Evolutionary conservation across 2,329 filamentous ascomycete species (phyloP), one percentile per base, ranked within the genome.

Genomic region (Bipolaris bicolor): DNA sequence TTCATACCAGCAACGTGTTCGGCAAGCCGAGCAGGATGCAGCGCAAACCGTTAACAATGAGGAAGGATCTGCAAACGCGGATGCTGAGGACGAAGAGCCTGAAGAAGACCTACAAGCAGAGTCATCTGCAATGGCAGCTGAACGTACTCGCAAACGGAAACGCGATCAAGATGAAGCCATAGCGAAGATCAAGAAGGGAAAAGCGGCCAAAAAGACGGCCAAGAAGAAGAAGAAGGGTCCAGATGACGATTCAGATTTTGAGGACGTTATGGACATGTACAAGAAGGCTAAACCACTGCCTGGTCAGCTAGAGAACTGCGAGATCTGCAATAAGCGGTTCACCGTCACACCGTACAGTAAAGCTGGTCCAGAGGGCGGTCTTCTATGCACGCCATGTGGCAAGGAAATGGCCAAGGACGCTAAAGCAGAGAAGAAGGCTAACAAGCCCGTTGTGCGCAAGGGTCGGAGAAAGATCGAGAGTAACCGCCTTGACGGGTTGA

Each of bases 311-410:
- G 92, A 90, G 62, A 93, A 97, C 64, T 98, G 94, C 72, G 92
- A 90, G 61, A 79, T 88, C 3, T 98, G 94, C 75, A 83, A 84
- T 41, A 96, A 95, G 74, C 88, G 92, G 36, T 98, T 98, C 71
- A 97, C 92, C 0, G 93, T 98, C 43, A 97, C 94, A 0, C 85
- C 91, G 0, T 97, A 97, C 78, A 92, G 90, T 61, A 89, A 92
- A 63, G 85, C 88, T 26, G 92, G 90, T 0, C 90, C 91, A 0
- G 83, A 89, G n/a, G 93, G 93, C 3, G 92, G 92, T 15, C 81
- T 98, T n/a, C 81, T 97, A 1, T 98, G 94, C 72, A 83, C 83
- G 3, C 87, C 90, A 20, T 98, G 94, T 70, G 90, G 91, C 20
- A 92, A 90, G 68, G 86, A 91, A 60, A 76, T 90, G 49, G 84